Percentiles rank a stretch among this genome's conserved stretches.
Conservation (phyloP, 768 basidiomycete species). For the Hebeloma cylindrosporum region DNA sequence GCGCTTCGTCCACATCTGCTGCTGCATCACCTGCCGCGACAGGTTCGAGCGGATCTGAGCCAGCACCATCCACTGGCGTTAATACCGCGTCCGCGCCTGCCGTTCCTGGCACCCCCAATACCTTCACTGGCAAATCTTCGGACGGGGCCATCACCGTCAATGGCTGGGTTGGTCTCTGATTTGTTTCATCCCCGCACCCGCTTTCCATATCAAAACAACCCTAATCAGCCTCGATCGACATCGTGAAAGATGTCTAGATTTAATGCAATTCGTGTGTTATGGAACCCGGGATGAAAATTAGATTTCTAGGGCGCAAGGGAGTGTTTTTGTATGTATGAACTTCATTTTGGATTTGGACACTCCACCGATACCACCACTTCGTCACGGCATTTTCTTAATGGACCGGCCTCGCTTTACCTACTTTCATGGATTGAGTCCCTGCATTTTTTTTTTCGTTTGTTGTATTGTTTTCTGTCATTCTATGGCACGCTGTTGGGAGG, state of each 20-base stretch:
- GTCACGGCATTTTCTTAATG: too few relatives aligned
- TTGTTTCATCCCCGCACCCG: not conserved
- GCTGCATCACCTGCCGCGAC: slow-evolving; percentile 18
- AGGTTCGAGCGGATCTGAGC: slow-evolving; percentile 15
- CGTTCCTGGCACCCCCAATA: slow-evolving; percentile 36
- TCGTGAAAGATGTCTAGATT: too few relatives aligned
- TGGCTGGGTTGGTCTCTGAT: slow-evolving; percentile 38
- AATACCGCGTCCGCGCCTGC: slow-evolving; percentile 22
- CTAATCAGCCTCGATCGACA: slow-evolving; percentile 7
- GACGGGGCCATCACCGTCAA: slow-evolving; percentile 45
- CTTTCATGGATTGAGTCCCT: too few relatives aligned
- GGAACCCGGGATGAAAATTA: too few relatives aligned
- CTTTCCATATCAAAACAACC: slow-evolving; percentile 6
- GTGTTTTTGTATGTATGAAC: too few relatives aligned
- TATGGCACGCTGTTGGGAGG: not conserved
- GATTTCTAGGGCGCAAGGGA: too few relatives aligned
- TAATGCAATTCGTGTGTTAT: too few relatives aligned
- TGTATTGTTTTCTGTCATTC: slow-evolving; percentile 7
- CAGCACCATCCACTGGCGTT: slow-evolving; percentile 20
- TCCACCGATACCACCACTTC: too few relatives aligned
- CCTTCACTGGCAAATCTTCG: slow-evolving; percentile 39
- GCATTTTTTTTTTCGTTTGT: slow-evolving; percentile 5
- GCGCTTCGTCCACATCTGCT: slow-evolving; percentile 19
- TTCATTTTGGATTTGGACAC: too few relatives aligned
- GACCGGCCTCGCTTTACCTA: too few relatives aligned